phyloP scores from a whole-genome alignment of 495 filamentous ascomycete species.

The Penicillium mononematosum region DNA sequence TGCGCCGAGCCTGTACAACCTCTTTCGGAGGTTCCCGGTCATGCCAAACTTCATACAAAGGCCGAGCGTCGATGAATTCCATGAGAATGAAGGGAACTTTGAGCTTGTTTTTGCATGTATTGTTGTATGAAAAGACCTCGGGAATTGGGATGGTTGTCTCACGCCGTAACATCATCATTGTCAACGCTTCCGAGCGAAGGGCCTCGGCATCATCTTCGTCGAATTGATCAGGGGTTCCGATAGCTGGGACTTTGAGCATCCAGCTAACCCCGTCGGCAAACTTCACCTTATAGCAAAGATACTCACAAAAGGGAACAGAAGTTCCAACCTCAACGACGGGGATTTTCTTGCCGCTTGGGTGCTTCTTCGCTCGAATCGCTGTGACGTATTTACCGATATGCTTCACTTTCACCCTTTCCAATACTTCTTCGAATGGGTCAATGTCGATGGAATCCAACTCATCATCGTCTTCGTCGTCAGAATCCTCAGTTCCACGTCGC shows the following conservation, averaged over 20 bases:
- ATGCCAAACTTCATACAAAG: neutral
- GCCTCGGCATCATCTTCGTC: neutral
- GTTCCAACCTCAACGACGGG: neutral
- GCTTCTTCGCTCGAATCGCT: neutral
- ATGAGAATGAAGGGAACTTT: neutral
- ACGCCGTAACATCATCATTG: neutral
- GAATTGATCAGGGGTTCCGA: neutral
- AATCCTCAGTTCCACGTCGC: no score
- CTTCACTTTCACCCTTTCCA: no score
- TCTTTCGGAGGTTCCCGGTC: neutral
- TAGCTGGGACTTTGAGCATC: neutral
- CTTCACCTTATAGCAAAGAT: neutral
- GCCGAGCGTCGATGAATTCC: neutral
- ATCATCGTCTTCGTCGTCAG: no score
- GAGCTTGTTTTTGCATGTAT: neutral
- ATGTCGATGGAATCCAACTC: no score
- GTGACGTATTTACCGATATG: no score
- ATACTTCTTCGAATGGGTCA: no score
- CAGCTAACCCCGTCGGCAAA: neutral
- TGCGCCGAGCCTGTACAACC: neutral
- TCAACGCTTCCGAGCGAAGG: neutral
- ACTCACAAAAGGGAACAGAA: neutral
- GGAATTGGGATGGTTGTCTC: neutral
- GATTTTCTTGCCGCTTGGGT: neutral
- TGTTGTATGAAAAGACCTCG: neutral